phyloP scores from a whole-genome alignment of 2,329 filamentous ascomycete species.

The Aspergillus fructus region DNA sequence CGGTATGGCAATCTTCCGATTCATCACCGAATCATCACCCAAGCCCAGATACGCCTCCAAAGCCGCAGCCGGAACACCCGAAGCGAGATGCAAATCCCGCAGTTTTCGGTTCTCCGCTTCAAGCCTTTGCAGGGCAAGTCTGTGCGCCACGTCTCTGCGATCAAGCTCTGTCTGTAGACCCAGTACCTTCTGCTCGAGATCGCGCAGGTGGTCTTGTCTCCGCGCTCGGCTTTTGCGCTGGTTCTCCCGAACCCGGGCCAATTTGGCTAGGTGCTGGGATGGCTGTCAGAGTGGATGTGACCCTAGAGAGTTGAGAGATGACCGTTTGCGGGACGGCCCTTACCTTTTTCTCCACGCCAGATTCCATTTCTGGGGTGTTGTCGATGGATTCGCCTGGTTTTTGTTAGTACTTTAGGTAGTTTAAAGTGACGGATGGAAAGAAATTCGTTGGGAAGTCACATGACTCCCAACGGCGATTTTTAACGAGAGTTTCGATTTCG shows the following conservation, averaged over 20 bases:
- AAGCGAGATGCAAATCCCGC: slow-evolving; percentile 23
- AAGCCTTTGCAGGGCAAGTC: slow-evolving; percentile 33
- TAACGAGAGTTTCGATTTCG: no score
- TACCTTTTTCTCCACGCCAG: no score
- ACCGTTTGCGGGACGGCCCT: no score
- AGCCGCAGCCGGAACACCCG: slow-evolving; percentile 24
- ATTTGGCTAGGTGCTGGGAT: slow-evolving; percentile 26
- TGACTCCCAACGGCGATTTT: no score
- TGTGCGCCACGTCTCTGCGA: slow-evolving; percentile 33
- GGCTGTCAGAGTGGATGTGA: not conserved
- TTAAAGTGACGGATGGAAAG: no score
- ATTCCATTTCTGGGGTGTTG: no score
- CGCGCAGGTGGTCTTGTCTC: slow-evolving; percentile 37
- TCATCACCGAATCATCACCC: slow-evolving; percentile 18
- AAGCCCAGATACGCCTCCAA: slow-evolving; percentile 29
- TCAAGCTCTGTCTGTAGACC: slow-evolving; percentile 27
- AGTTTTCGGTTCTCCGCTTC: slow-evolving; percentile 35
- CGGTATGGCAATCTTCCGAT: slow-evolving; percentile 37
- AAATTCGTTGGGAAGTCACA: no score
- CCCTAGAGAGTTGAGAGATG: no score
- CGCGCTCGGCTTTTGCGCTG: slow-evolving; percentile 39
- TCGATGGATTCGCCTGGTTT: no score
- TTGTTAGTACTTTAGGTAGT: no score
- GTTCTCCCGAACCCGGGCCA: slow-evolving; percentile 43
- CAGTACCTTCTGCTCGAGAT: slow-evolving; percentile 34